Base-by-base conservation (phyloP, 176 grass and related monocot genomes). In the Dendrocalamus sinicus region DNA sequence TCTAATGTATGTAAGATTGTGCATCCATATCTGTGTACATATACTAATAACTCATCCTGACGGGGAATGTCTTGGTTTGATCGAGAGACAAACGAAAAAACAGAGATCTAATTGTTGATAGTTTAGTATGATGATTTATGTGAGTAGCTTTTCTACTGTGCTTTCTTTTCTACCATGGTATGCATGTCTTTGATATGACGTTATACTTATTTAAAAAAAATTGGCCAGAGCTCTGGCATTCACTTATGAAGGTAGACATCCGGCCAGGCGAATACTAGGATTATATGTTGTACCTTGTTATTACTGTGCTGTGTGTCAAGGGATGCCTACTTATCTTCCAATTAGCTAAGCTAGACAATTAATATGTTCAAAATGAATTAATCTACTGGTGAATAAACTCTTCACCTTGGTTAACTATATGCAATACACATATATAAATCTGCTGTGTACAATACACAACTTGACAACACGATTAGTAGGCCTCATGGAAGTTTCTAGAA, bases 11-110 rank as follows among this genome's bases (percentile, higher is more conserved):
- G 7, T 24, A 75, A 69, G 41, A 22, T 6, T 70, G 28, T 63
- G 14, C 19, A 39, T 71, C 73, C 47, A 64, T 77, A 79, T 46
- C 62, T 67, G 24, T 61, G 61, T 9, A 30, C 61, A 55, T 50
- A 79, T 15, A 13, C 14, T 35, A 9, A 7, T 2, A 30, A n/a
- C 9, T 3, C 45, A 54, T 70, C 32, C 60, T 54, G 47, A 20
- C 43, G 20, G n/a, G 57, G 17, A 23, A 15, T 39, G 2, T 53
- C 52, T 39, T 41, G 47, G 40, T 43, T 51, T 26, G 47, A 65
- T 43, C 23, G 9, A 65, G 28, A 40, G 48, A 43, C 37, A 78
- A 14, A 58, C 4, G 2, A 11, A 81, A 24, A 54, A 32, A 14
- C 0, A 60, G 22, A 60, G 58, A 23, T 60, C 15, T 70, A 15